phyloP scores from a whole-genome alignment of 2,329 filamentous ascomycete species.

The Pseudogymnoascus sp. region DNA sequence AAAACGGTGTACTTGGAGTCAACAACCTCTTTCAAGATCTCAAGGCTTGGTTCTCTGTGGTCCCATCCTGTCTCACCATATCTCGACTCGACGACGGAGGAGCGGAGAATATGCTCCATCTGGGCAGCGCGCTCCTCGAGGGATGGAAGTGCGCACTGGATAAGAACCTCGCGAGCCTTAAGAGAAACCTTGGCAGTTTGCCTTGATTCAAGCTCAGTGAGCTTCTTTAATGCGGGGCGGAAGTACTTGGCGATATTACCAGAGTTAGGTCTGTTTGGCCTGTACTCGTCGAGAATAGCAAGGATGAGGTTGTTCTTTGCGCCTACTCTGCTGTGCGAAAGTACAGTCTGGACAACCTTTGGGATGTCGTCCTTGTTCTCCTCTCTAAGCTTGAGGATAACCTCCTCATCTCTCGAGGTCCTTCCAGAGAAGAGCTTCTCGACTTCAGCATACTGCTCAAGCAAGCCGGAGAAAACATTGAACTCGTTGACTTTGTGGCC shows the following conservation, averaged over 20 bases:
- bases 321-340: slow-evolving; percentile 86
- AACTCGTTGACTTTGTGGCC: slow-evolving; percentile 89
- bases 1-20: slow-evolving; percentile 99
- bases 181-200: slow-evolving; percentile 86
- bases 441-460: slow-evolving; percentile 72
- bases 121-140: slow-evolving; percentile 89
- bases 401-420: slow-evolving; percentile 81
- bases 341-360: slow-evolving; percentile 77
- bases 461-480: slow-evolving; percentile 65
- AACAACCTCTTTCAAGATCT: slow-evolving; percentile 92
- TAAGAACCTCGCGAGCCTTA: slow-evolving; percentile 94
- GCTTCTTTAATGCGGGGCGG: slow-evolving; percentile 68
- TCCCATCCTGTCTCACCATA: slow-evolving; percentile 97
- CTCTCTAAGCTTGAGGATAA: slow-evolving; percentile 86
- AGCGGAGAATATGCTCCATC: slow-evolving; percentile 97
- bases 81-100: slow-evolving; percentile 89
- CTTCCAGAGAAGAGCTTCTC: slow-evolving; percentile 83
- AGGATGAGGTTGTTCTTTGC: slow-evolving; percentile 91
- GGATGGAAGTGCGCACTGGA: slow-evolving; percentile 92
- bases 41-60: slow-evolving; percentile 82
- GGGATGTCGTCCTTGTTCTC: slow-evolving; percentile 88
- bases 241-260: slow-evolving; percentile 86
- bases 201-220: slow-evolving; percentile 83
- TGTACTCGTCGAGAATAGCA: slow-evolving; percentile 87
- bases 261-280: slow-evolving; percentile 83